Evolutionary conservation across 2,329 filamentous ascomycete species (phyloP).

Genomic region (Cyanodermella asteris): DNA sequence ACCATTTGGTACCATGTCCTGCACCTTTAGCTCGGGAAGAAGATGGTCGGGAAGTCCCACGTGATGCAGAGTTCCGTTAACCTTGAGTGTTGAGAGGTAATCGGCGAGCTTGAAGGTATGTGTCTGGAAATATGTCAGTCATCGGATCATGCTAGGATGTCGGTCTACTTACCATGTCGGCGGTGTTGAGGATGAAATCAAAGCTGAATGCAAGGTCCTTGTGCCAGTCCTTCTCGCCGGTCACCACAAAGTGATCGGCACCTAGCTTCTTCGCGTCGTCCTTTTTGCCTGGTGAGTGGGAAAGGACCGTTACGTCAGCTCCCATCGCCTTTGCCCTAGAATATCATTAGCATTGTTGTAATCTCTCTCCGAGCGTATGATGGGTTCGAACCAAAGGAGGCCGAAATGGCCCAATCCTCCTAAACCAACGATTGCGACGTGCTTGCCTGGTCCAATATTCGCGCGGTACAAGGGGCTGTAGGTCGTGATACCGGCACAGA

Average conservation of each 20-base stretch:
- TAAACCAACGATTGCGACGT: constrained; percentile 53
- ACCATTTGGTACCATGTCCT: constrained; percentile 55
- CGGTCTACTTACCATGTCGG: too few relatives aligned
- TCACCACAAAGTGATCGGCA: constrained; percentile 37
- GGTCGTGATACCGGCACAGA: constrained; percentile 65
- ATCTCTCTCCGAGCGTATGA: too few relatives aligned
- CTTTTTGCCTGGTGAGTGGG: constrained; percentile 36
- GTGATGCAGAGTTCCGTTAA: constrained; percentile 34
- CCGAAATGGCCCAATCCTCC: constrained; percentile 32
- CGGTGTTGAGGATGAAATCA: constrained; percentile 50
- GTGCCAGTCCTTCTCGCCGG: constrained; percentile 35
- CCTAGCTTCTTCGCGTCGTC: constrained; percentile 37
- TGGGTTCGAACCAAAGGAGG: constrained; percentile 44
- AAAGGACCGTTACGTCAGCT: constrained; percentile 39
- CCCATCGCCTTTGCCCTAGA: constrained; percentile 46
- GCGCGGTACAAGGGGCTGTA: constrained; percentile 60
- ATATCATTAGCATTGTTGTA: too few relatives aligned
- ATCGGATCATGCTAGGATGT: too few relatives aligned
- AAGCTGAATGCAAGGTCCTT: constrained; percentile 31
- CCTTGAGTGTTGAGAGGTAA: constrained; percentile 30
- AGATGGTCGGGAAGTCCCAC: constrained; percentile 34
- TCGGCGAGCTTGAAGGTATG: constrained; percentile 34
- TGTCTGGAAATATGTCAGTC: too few relatives aligned
- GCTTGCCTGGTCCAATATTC: constrained; percentile 55
- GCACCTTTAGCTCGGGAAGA: constrained; percentile 43